Base-by-base conservation (phyloP, 495 filamentous ascomycete genomes). In the Neurospora tetraspora region DNA sequence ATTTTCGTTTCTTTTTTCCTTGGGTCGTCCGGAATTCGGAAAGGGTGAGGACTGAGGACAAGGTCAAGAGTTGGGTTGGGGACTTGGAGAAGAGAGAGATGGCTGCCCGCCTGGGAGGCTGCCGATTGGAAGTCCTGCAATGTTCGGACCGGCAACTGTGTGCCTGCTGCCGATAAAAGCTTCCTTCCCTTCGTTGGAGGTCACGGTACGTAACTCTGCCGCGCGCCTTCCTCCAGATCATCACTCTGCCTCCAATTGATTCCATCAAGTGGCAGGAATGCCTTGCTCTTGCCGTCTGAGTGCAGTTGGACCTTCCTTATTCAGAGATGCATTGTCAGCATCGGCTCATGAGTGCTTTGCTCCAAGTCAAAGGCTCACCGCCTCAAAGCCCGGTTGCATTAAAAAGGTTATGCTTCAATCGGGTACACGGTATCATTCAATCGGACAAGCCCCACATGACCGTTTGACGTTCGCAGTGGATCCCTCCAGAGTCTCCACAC, bases 41-140 rank as follows among this genome's bases (percentile, higher is more conserved):
- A 69, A 69, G 31, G 27, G 10, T 20, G 12, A 34, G 43, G 9
- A 23, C n/a, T 38, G 18, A 20, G 38, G 5, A 39, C 34, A 39
- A n/a, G 27, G 34, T 36, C n/a, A 53, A 11, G 47, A 23, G 47
- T 27, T 59, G 45, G 68, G 7, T 43, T 69, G 68, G 68, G 11
- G n/a, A 18, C 20, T 39, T 18, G 38, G 31, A 36, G 18, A 18
- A 39, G n/a, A 45, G 27, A 45, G 39, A 23, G 20, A 59, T 71
- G 70, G 43, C 53, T 31, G 69, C 31, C 31, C 31, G 31, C 16
- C 43, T 71, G 76, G 75, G 71, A 74, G 38, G 42, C 69, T 76
- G 74, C 76, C 76, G 76, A 77, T 77, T 77, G 76, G 76, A 71
- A 71, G 72, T 53, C 59, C 31, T 65, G 53, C 27, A 65, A 65